Evolutionary conservation across 1,284 basidiomycete genomes (phyloP).

Genomic region (Heliocybe sulcata): DNA sequence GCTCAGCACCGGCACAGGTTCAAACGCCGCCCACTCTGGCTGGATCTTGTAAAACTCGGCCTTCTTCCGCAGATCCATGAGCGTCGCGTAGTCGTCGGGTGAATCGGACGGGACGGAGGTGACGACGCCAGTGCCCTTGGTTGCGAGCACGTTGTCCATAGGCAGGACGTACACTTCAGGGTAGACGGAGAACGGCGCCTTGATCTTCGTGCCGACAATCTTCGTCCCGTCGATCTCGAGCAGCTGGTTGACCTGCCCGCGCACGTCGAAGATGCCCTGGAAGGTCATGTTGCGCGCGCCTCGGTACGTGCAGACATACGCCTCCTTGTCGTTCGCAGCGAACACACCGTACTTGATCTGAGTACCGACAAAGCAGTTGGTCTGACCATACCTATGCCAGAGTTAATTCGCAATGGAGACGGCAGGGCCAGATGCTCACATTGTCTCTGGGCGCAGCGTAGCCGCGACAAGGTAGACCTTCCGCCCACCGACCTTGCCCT

Average conservation of each 20-base stretch:
- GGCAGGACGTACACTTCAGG: conserved; percentile 93
- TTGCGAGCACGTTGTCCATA: conserved; percentile 95
- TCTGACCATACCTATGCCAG: conserved; percentile 83
- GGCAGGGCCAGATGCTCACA: conserved; percentile 45
- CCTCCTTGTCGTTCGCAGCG: conserved; percentile 79
- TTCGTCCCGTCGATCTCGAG: conserved; percentile 73
- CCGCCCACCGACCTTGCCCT: conserved; percentile 65
- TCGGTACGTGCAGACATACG: conserved; percentile 86
- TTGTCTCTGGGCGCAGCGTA: conserved; percentile 95
- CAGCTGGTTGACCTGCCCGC: conserved; percentile 70
- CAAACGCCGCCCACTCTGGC: conserved; percentile 80
- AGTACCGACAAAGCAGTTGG: conserved; percentile 95
- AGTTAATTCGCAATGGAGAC: conserved; percentile 4
- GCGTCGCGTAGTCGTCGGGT: conserved; percentile 92
- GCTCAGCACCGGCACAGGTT: conserved; percentile 84
- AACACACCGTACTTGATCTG: conserved; percentile 91
- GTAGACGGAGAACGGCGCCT: conserved; percentile 80
- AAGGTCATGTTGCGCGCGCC: conserved; percentile 97
- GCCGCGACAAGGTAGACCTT: conserved; percentile 93
- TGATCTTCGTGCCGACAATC: conserved; percentile 87
- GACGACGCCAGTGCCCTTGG: conserved; percentile 98
- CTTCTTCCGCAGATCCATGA: conserved; percentile 94
- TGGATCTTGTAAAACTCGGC: conserved; percentile 96
- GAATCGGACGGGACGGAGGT: conserved; percentile 98
- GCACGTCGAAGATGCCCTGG: conserved; percentile 75